These are phyloP conservation scores for Aspergillus calidoustus DNA, from an alignment of 2,329 filamentous ascomycete species.

Conservation along the genomic window DNA sequence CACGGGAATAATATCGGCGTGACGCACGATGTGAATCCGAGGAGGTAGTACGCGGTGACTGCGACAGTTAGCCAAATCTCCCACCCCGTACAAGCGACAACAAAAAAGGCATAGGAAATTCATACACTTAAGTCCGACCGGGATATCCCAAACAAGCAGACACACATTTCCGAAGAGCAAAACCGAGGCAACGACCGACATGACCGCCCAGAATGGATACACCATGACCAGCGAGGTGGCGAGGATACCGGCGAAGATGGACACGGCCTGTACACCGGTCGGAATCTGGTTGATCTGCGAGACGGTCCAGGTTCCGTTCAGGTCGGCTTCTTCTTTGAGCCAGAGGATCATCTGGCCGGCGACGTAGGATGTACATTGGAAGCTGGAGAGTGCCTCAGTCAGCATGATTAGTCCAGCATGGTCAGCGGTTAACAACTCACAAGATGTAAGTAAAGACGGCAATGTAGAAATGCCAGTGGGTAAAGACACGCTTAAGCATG, in stretches of 20 bases:
- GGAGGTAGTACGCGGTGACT: slow-evolving; percentile 26
- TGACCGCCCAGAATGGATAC: slow-evolving; percentile 40
- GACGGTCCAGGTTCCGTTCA: slow-evolving; percentile 47
- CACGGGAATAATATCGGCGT: slow-evolving; percentile 34
- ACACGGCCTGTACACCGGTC: slow-evolving; percentile 56
- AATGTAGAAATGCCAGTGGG: slow-evolving; percentile 39
- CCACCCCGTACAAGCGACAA: too few species aligned
- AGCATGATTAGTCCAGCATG: too few species aligned
- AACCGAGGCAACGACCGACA: slow-evolving; percentile 36
- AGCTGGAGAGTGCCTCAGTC: too few species aligned
- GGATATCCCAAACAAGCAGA: slow-evolving; percentile 35
- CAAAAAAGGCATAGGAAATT: neutral
- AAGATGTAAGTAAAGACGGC: slow-evolving; percentile 30
- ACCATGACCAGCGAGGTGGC: slow-evolving; percentile 39
- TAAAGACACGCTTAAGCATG: slow-evolving; percentile 32
- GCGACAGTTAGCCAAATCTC: neutral
- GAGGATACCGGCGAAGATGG: slow-evolving; percentile 44
- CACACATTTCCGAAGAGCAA: slow-evolving; percentile 36
- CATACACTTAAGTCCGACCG: slow-evolving; percentile 28
- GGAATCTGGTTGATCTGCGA: slow-evolving; percentile 58
- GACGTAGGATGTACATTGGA: slow-evolving; percentile 57
- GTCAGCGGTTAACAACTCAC: too few species aligned
- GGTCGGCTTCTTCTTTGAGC: slow-evolving; percentile 51
- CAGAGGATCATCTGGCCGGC: slow-evolving; percentile 62
- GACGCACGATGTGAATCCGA: slow-evolving; percentile 32